Conservation (phyloP, 306 rosid genomes). For the Rosa multiflora region DNA sequence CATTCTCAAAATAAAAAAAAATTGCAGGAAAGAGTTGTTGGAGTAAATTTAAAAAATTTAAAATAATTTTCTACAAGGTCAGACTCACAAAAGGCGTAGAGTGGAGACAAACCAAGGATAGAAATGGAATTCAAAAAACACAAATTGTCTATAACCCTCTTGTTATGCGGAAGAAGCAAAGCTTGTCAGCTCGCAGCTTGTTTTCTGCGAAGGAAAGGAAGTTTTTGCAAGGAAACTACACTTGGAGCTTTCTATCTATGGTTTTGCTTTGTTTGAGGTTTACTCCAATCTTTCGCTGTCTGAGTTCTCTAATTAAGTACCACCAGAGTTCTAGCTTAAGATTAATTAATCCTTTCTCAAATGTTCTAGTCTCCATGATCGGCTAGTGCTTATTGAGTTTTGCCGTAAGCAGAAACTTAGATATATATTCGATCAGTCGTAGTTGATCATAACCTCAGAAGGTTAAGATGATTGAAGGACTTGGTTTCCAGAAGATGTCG, state of each 20-base stretch:
- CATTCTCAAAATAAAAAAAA: too few species aligned
- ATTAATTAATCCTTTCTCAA: slow-evolving; percentile 33
- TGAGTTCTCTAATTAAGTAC: slow-evolving; percentile 48
- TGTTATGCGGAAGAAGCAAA: slow-evolving; percentile 13
- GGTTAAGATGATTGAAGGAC: slow-evolving; percentile 38
- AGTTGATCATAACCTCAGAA: background rate
- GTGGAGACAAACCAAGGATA: slow-evolving; percentile 18
- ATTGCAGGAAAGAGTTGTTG: slow-evolving; percentile 3
- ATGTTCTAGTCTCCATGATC: slow-evolving; percentile 34
- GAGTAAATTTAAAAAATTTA: background rate
- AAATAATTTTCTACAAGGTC: background rate
- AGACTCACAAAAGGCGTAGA: background rate
- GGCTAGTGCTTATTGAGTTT: slow-evolving; percentile 20
- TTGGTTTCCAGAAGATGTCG: slow-evolving; percentile 46
- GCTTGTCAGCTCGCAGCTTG: slow-evolving; percentile 7
- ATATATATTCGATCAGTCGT: slow-evolving; percentile 17
- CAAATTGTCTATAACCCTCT: background rate
- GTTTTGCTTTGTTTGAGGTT: slow-evolving; percentile 37
- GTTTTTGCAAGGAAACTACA: slow-evolving; percentile 35
- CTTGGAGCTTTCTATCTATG: slow-evolving; percentile 45
- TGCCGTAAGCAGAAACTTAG: slow-evolving; percentile 6
- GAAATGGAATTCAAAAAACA: slow-evolving; percentile 18
- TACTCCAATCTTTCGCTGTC: slow-evolving; percentile 39
- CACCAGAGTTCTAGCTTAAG: slow-evolving; percentile 1
- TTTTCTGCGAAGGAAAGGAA: slow-evolving; percentile 25